Evolutionary conservation across 169 alveolate genomes (phyloP).

Genomic region (Ichthyophthirius multifiliis): DNA sequence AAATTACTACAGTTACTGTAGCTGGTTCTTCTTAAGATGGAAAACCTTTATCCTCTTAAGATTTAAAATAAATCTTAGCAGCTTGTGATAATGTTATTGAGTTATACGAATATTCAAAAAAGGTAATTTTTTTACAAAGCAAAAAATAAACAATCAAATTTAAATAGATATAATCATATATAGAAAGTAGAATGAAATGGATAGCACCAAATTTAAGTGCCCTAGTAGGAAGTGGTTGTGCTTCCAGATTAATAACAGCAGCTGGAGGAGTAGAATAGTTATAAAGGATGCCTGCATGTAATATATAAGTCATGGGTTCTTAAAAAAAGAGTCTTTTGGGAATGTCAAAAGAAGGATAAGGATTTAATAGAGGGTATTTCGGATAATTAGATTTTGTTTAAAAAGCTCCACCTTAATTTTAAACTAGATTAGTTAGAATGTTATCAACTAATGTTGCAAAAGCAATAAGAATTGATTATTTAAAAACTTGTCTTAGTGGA

Average conservation of each 20-base stretch:
- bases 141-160: background rate
- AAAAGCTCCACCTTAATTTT: conserved; percentile 55
- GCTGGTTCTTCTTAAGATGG: conserved; percentile 45
- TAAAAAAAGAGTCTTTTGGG: conserved; percentile 70
- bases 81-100: conserved; percentile 38
- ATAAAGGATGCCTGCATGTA: conserved; percentile 73
- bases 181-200: conserved; percentile 66
- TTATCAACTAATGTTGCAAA: conserved; percentile 73
- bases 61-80: conserved; percentile 12
- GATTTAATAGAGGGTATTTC: conserved; percentile 69
- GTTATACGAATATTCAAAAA: conserved; percentile 20
- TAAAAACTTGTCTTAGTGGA: conserved; percentile 57
- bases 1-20: conserved; percentile 45
- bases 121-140: background rate
- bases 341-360: conserved; percentile 61
- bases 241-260: conserved; percentile 74
- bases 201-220: conserved; percentile 79
- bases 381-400: conserved; percentile 65
- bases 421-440: conserved; percentile 77
- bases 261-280: conserved; percentile 80
- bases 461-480: conserved; percentile 77
- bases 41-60: conserved; percentile 13
- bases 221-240: conserved; percentile 69
- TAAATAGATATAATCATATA: conserved; percentile 33
- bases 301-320: conserved; percentile 77